Base-by-base conservation (phyloP, 225 moss, liverwort and hornwort genomes). In the Thuidium tamariscinum region DNA sequence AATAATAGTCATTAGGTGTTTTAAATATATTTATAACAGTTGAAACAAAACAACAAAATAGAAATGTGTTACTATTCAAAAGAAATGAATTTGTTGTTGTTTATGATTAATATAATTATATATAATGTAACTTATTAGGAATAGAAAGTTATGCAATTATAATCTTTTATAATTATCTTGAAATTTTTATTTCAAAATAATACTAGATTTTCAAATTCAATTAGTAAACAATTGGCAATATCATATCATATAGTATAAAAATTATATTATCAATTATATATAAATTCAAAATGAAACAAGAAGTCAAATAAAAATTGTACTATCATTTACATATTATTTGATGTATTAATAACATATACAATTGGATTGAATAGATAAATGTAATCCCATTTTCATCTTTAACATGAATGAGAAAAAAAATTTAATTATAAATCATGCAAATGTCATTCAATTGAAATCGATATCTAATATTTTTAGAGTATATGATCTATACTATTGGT, bases 1-100 rank as follows among this genome's bases (percentile, higher is more conserved):
- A 72, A 10, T 4, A 4, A 30, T 30, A 17, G 1, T 48, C 2
- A 4, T 0, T 4, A 7, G 2, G 0, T 32, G 1, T 32, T 46
- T 48, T 19, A 15, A 11, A 18, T 48, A 19, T 48, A 27, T 30
- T 17, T 18, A 72, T 19, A 70, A 70, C 2, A 70, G 16, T 26
- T 69, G 0, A 26, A 41, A 14, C 2, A 18, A 18, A 12, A 2
- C 2, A 49, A 49, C 3, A 48, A 18, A 48, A 49, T 18, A 12
- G 11, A 12, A 32, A 48, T 11, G 0, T 48, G 0, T 48, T 30
- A 2, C 30, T 46, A 7, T 3, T 8, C 6, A 0, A 21, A 8
- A 12, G 8, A 22, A 9, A 51, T 44, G 2, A 15, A 8, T 46
- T n/a, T n/a, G 2, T 22, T 3, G 4, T 9, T 10, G 5, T 10